Percentiles rank a stretch among this genome's conserved stretches.
Evolutionary conservation across 441 rosid species (phyloP).

Genomic region (Croton setiger): DNA sequence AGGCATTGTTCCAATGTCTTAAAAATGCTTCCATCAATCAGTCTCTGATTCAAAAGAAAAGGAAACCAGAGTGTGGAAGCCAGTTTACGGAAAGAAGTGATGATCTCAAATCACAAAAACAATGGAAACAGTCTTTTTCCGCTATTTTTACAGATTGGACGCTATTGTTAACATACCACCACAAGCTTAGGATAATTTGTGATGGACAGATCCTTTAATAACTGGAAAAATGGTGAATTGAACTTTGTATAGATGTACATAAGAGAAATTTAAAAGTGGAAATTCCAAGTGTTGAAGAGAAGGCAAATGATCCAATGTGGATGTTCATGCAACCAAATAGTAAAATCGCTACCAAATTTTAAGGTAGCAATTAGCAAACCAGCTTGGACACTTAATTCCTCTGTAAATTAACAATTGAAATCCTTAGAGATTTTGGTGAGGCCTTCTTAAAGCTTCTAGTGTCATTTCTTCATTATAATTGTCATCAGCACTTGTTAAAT

Average conservation of each 20-base stretch:
- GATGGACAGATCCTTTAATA: neutral
- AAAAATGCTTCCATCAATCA: no score
- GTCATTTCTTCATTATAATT: neutral
- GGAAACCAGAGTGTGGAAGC: no score
- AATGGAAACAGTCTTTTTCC: slow-evolving; percentile 6
- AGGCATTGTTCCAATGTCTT: no score
- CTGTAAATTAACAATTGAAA: slow-evolving; percentile 1
- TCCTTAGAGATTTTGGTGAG: neutral
- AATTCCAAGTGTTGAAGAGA: neutral
- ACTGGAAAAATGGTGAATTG: neutral
- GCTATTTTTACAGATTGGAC: neutral
- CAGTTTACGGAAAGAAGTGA: no score
- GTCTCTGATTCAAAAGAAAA: no score
- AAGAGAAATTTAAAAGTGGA: rapidly evolving
- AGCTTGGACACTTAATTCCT: slow-evolving; percentile 18
- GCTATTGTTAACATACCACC: neutral
- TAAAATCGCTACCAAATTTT: neutral
- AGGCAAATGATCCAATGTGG: neutral
- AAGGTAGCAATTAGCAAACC: slow-evolving; percentile 16
- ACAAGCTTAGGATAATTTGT: neutral
- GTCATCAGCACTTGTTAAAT: no score
- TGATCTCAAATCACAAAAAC: no score
- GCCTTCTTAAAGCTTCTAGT: neutral
- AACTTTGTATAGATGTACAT: slow-evolving; percentile 9
- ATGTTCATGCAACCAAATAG: neutral